Percentiles rank a stretch among this genome's conserved stretches.
phyloP scores from a whole-genome alignment of 1,284 basidiomycete genomes.

The Chalciporus piperatoides region DNA sequence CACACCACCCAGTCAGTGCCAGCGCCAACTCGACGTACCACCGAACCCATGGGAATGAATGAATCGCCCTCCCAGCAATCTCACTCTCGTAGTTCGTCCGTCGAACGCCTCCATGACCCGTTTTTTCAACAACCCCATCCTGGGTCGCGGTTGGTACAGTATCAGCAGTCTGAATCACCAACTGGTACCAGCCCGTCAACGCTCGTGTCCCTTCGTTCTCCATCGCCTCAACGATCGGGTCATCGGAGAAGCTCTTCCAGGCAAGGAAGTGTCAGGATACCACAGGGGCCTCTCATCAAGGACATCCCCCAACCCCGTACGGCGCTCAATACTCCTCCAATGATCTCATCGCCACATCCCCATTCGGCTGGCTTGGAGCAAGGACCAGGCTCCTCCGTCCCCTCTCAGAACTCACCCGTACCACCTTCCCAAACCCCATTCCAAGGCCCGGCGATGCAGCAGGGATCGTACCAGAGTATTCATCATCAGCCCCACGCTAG shows the following conservation, averaged over 20 bases:
- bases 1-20: constrained; percentile 27
- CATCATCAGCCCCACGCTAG: constrained; percentile 8
- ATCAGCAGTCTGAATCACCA: constrained; percentile 9
- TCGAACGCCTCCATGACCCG: constrained; percentile 17
- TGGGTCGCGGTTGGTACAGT: constrained; percentile 11
- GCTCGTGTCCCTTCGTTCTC: constrained; percentile 14
- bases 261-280: constrained; percentile 17
- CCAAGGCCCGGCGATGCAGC: constrained; percentile 15
- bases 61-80: constrained; percentile 3
- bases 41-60: constrained; percentile 13
- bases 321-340: constrained; percentile 12
- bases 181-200: constrained; percentile 9
- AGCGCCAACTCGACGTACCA: constrained; percentile 23
- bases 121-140: constrained; percentile 10
- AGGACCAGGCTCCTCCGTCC: constrained; percentile 4
- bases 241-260: constrained; percentile 18
- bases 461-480: constrained; percentile 16
- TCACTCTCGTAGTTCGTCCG: constrained; percentile 24
- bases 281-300: constrained; percentile 17
- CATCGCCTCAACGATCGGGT: constrained; percentile 17
- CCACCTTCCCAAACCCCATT: neutral
- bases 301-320: constrained; percentile 22
- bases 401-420: constrained; percentile 2
- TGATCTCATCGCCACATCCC: constrained; percentile 16
- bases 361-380: constrained; percentile 12